phyloP scores from a whole-genome alignment of 345 rosid species.

The Corchorus olitorius region DNA sequence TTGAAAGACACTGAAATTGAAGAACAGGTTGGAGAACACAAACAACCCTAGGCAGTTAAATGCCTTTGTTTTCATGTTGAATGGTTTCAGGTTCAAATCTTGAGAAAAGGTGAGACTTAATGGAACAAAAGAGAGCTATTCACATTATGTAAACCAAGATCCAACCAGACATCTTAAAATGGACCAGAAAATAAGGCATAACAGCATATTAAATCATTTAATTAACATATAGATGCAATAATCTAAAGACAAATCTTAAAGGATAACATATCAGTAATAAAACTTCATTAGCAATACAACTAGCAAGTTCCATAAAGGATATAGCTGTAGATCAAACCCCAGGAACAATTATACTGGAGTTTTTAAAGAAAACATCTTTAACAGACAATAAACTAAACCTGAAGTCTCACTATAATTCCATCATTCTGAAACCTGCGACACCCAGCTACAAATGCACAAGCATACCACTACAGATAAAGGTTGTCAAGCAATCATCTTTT shows the following conservation, averaged over 20 bases:
- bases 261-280: not conserved
- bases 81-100: not conserved
- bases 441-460: not conserved
- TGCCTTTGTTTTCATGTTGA: not conserved
- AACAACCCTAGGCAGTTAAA: not conserved
- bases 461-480: not conserved
- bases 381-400: not conserved
- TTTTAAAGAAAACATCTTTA: not conserved
- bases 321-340: not conserved
- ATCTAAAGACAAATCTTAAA: not conserved
- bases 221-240: not conserved
- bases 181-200: not conserved
- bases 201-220: not conserved
- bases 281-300: not conserved
- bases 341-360: not conserved
- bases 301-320: not conserved
- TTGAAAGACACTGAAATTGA: not conserved
- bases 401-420: not conserved
- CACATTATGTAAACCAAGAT: not conserved
- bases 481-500: conserved; percentile 33
- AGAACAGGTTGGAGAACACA: not conserved
- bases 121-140: not conserved
- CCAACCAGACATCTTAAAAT: not conserved
- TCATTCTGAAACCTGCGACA: not conserved
- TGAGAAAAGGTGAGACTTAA: not conserved